Conservation (phyloP, 169 alveolate genomes). For the Plasmodium fragile region DNA sequence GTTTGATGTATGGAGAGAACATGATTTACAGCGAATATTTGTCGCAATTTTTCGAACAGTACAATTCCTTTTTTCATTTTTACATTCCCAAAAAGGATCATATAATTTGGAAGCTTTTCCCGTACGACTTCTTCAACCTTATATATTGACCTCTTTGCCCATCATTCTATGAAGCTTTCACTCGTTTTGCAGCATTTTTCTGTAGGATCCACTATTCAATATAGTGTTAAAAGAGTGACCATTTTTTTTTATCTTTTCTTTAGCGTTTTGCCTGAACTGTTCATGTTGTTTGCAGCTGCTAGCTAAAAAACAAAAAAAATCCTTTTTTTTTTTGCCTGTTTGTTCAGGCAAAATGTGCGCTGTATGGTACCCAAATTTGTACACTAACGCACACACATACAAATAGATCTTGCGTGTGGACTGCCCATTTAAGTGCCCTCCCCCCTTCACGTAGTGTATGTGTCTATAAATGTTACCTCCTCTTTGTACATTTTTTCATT, state of each 20-base stretch:
- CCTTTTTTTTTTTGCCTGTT: neutral
- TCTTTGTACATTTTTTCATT: slow-evolving; percentile 4
- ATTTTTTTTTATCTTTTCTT: neutral
- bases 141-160: slow-evolving; percentile 42
- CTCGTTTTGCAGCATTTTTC: neutral
- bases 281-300: neutral
- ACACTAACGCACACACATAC: neutral
- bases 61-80: slow-evolving; percentile 67
- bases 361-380: neutral
- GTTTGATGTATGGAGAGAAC: slow-evolving; percentile 65
- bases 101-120: slow-evolving; percentile 73
- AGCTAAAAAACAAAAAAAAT: neutral
- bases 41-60: slow-evolving; percentile 67
- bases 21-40: slow-evolving; percentile 68
- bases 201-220: neutral
- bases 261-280: neutral
- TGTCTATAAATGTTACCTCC: neutral
- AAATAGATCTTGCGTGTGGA: neutral
- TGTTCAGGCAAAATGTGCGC: neutral
- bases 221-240: neutral
- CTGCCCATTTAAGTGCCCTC: neutral
- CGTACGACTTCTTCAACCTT: slow-evolving; percentile 70
- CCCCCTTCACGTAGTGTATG: neutral
- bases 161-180: neutral
- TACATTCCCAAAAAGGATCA: slow-evolving; percentile 77